Percentiles rank a stretch among this genome's conserved stretches.
Conservation (phyloP, 73 alveolate species). For the Paramecium sexaurelia region DNA sequence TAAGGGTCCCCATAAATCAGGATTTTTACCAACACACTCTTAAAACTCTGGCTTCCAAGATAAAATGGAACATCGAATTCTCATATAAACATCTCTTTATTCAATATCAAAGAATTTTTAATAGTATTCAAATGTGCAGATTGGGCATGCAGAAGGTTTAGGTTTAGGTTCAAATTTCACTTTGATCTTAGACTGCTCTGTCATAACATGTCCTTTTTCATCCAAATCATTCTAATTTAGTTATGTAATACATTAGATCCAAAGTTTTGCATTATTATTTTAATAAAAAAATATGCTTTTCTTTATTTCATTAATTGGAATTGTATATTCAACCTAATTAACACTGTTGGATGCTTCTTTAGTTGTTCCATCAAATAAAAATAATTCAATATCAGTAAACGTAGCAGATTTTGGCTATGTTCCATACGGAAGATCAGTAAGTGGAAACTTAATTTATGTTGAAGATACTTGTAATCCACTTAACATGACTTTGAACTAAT, state of each 20-base stretch:
- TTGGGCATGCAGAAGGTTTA: neutral
- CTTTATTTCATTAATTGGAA: neutral
- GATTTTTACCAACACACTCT: constrained; percentile 37
- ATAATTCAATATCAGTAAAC: constrained; percentile 12
- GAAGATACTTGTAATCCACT: constrained; percentile 28
- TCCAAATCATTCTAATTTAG: constrained; percentile 47
- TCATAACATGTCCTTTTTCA: neutral
- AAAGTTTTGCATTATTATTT: neutral
- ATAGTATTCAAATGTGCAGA: neutral
- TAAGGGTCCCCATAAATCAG: constrained; percentile 85
- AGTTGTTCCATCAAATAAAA: neutral
- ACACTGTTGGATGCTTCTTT: neutral
- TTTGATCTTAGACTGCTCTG: neutral
- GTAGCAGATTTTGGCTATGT: constrained; percentile 53
- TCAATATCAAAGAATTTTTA: neutral
- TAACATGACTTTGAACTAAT: neutral
- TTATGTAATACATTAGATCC: constrained; percentile 24
- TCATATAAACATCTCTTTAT: neutral
- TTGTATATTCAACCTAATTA: neutral
- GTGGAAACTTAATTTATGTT: neutral
- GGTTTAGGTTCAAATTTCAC: constrained; percentile 39
- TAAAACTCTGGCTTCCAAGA: constrained; percentile 20
- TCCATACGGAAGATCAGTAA: neutral
- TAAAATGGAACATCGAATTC: neutral
- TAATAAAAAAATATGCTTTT: neutral